Evolutionary conservation across 2,329 filamentous ascomycete genomes (phyloP), one percentile per base, ranked within the genome.

Genomic region (Tolypocladium amazonense): DNA sequence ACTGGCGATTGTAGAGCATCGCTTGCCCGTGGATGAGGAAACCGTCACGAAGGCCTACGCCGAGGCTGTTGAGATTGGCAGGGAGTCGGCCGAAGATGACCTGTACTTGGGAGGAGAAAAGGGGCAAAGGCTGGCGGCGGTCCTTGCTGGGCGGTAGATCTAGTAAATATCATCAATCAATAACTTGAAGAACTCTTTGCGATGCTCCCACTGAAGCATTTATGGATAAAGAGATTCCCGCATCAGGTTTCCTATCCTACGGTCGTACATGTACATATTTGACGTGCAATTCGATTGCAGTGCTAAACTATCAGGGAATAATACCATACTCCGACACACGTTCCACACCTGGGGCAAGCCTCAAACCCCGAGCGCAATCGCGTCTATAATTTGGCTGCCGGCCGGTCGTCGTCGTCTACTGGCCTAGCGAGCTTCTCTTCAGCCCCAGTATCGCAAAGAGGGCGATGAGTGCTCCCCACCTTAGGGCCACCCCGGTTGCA

Each of bases 11-110:
- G 89, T 96, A 2, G 88, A 95, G 71, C 85, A 88, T 53, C 90
- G 90, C 0, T 77, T 94, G 52, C 85, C 87, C 61, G 91, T 99
- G 35, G 94, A 97, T 67, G 93, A 97, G 75, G 90, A 94, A 52
- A 92, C 86, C 71, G 88, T 97, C 27, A 88, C 86, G 67, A 85
- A 80, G 67, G 91, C 89, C 0, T 99, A 97, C 70, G 85, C 88
- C 58, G 89, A 88, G 63, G 89, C 89, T 37, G 78, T 96, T 2
- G 89, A 95, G 67, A 78, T 93, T 69, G 86, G 85, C 20, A 79
- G 86, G 57, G 78, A 84, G 62, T 81, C 84, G 20, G 77, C 81
- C 1, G 78, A 81, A 25, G 85, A 84, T 33, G 83, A 82, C 64
- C 71, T 85, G 50, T 87, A 85, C 68, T 68, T 88, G 1, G 84